These are phyloP conservation scores for Ascocoryne sarcoides DNA, from an alignment of 2,329 filamentous ascomycete genomes.

Conservation along the genomic window DNA sequence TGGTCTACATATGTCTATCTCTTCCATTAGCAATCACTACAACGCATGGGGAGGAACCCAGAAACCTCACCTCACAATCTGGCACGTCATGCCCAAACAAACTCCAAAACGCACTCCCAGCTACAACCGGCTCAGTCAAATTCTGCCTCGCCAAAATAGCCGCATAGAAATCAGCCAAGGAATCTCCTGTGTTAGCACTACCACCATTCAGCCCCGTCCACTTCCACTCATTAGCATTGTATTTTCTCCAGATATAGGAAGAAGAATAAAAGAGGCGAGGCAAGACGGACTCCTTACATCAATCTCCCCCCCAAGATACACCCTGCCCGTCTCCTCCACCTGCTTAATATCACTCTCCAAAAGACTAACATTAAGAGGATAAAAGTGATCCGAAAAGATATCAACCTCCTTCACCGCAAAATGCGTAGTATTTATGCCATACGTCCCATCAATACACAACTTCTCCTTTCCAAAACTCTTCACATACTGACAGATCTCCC, in stretches of 20 bases:
- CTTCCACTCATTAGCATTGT: not conserved
- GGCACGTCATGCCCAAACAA: slow-evolving; percentile 38
- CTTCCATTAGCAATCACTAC: not conserved
- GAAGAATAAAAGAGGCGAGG: too few relatives aligned
- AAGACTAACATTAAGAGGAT: slow-evolving; percentile 34
- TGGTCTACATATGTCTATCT: slow-evolving; percentile 36
- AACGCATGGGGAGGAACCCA: not conserved
- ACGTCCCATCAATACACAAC: slow-evolving; percentile 39
- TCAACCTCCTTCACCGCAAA: slow-evolving; percentile 36
- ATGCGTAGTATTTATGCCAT: slow-evolving; percentile 38
- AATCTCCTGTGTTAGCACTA: slow-evolving; percentile 22
- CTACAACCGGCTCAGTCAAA: slow-evolving; percentile 23
- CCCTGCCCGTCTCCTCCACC: slow-evolving; percentile 30
- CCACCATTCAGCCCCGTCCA: slow-evolving; percentile 31
- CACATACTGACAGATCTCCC: slow-evolving; percentile 34
- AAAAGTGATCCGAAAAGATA: slow-evolving; percentile 40
- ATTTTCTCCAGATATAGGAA: too few relatives aligned
- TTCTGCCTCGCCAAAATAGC: slow-evolving; percentile 31
- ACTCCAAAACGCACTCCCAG: slow-evolving; percentile 39
- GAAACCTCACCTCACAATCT: slow-evolving; percentile 32
- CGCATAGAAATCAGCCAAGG: slow-evolving; percentile 33
- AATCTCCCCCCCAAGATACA: slow-evolving; percentile 40
- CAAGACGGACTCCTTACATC: too few relatives aligned
- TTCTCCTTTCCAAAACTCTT: slow-evolving; percentile 33
- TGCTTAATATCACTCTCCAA: slow-evolving; percentile 32